Conservation (phyloP, 495 filamentous ascomycete genomes). For the Neurospora sp. region DNA sequence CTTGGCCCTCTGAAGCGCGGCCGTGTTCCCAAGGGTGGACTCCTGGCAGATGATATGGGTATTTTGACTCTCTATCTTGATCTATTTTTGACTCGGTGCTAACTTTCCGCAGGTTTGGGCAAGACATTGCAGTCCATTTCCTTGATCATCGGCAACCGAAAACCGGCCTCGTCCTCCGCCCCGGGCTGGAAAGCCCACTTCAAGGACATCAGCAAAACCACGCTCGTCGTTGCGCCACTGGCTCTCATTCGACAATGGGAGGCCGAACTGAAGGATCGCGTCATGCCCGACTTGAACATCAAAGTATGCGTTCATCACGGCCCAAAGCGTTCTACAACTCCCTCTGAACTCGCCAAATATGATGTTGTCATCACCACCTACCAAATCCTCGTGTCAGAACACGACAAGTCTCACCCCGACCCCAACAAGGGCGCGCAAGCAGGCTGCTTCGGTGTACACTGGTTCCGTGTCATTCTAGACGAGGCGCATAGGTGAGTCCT, state of each 20-base stretch:
- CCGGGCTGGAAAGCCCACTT: constrained; percentile 47
- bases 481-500: constrained; percentile 45
- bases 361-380: constrained; percentile 98
- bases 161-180: constrained; percentile 43
- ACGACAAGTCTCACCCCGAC: constrained; percentile 48
- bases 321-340: constrained; percentile 66
- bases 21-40: constrained; percentile 73
- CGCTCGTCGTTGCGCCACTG: constrained; percentile 87
- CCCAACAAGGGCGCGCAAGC: constrained; percentile 48
- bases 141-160: constrained; percentile 72
- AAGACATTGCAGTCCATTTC: constrained; percentile 79
- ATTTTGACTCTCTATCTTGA: not conserved
- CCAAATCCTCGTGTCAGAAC: constrained; percentile 84
- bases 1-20: constrained; percentile 67
- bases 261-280: constrained; percentile 72
- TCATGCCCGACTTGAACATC: constrained; percentile 54
- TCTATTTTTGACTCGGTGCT: not conserved
- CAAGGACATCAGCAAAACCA: constrained; percentile 58
- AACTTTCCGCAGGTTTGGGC: constrained; percentile 34
- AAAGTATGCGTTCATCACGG: constrained; percentile 87
- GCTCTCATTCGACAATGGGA: constrained; percentile 98
- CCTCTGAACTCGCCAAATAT: constrained; percentile 63
- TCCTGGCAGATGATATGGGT: constrained; percentile 81
- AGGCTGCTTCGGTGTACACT: constrained; percentile 83
- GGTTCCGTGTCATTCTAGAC: constrained; percentile 92